These are phyloP conservation scores for Nothophytophthora sp. DNA, from an alignment of 352 stramenopile species.

Conservation along the genomic window DNA sequence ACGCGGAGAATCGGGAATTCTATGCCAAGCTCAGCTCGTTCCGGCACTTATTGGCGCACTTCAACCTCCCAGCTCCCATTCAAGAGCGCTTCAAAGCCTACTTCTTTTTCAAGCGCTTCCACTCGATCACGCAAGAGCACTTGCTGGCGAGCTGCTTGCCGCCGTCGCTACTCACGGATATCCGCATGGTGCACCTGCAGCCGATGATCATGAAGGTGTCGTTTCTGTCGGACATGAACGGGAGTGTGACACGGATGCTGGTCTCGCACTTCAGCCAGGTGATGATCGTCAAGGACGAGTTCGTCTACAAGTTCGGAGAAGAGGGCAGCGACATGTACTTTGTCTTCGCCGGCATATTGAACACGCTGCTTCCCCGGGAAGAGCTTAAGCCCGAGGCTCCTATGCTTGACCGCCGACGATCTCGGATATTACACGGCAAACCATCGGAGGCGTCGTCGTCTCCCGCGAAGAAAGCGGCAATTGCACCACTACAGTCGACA, in stretches of 20 bases:
- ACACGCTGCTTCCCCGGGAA: constrained; percentile 41
- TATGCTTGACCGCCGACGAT: constrained; percentile 1
- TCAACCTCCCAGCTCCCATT: constrained; percentile 41
- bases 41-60: constrained; percentile 56
- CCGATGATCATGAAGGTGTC: constrained; percentile 73
- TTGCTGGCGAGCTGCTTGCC: constrained; percentile 61
- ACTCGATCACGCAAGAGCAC: constrained; percentile 76
- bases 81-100: constrained; percentile 60
- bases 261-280: constrained; percentile 71
- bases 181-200: constrained; percentile 64
- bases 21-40: constrained; percentile 55
- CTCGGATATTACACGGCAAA: background rate
- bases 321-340: constrained; percentile 79
- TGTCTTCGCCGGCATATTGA: constrained; percentile 62
- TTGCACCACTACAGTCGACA: constrained; percentile 11
- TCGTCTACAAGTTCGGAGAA: constrained; percentile 64
- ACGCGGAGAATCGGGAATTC: constrained; percentile 69
- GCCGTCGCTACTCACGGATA: constrained; percentile 67
- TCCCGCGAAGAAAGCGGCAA: constrained; percentile 22
- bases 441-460: constrained; percentile 10
- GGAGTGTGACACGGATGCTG: constrained; percentile 62
- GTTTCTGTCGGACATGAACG: constrained; percentile 59
- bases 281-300: constrained; percentile 60
- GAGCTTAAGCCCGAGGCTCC: constrained; percentile 9
- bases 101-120: constrained; percentile 74